phyloP scores from a whole-genome alignment of 306 rosid genomes.

The Rosa lucieae region DNA sequence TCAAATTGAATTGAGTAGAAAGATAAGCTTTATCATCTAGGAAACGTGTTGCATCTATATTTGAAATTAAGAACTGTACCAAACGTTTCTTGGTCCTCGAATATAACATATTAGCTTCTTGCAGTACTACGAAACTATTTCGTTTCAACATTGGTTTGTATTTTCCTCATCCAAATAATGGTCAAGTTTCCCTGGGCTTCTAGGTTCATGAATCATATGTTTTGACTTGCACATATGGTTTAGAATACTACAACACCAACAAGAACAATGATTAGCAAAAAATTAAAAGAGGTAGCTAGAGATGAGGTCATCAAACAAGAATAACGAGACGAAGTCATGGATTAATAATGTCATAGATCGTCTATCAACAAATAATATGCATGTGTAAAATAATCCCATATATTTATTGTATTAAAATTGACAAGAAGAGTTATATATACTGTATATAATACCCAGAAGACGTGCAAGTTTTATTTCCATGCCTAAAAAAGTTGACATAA shows the following conservation, averaged over 20 bases:
- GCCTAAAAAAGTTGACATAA: not conserved
- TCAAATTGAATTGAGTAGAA: not conserved
- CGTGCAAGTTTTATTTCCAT: not conserved
- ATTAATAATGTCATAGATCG: not conserved
- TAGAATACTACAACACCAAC: not conserved
- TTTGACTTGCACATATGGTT: not conserved
- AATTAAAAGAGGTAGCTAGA: not conserved
- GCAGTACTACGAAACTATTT: not conserved
- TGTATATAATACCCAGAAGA: not conserved
- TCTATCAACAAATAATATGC: not conserved
- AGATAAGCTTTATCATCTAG: not conserved
- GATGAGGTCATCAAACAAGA: not conserved
- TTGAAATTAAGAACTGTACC: not conserved
- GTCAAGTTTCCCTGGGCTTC: too few relatives aligned
- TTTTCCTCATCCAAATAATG: not conserved
- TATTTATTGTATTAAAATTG: not conserved
- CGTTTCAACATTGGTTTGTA: not conserved
- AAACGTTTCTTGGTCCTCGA: not conserved
- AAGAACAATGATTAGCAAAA: not conserved
- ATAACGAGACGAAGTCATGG: not conserved
- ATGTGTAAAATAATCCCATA: not conserved
- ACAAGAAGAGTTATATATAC: not conserved
- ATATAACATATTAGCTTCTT: not conserved
- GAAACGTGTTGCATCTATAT: not conserved
- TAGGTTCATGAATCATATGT: not conserved